These are phyloP conservation scores for Halocafeteria seosinensis DNA, from an alignment of 108 stramenopile genomes.

Conservation along the genomic window DNA sequence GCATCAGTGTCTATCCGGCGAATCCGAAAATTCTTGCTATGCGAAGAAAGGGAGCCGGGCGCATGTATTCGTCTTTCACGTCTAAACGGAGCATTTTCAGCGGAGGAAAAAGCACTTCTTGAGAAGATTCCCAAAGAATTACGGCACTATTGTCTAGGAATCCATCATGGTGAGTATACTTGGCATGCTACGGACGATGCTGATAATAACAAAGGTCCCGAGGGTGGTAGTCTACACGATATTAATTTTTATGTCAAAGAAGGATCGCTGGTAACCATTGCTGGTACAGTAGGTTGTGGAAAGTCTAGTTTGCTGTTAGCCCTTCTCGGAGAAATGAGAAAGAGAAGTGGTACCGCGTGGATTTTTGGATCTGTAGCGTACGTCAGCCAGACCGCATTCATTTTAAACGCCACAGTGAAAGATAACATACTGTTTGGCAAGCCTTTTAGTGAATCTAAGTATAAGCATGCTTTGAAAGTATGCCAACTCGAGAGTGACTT, in stretches of 20 bases:
- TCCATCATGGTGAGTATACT: not conserved
- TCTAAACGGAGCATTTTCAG: not conserved
- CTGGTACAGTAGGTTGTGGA: conserved; percentile 64
- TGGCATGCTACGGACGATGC: not conserved
- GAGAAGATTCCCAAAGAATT: not conserved
- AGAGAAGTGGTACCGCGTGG: conserved; percentile 36
- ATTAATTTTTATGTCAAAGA: not conserved
- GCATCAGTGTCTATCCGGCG: conserved; percentile 58
- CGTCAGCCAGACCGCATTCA: conserved; percentile 73
- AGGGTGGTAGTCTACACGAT: conserved; percentile 5
- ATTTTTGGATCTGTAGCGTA: conserved; percentile 58
- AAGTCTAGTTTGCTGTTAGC: conserved; percentile 68
- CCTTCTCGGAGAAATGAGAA: conserved; percentile 62
- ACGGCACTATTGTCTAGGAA: not conserved
- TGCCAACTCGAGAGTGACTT: conserved; percentile 70
- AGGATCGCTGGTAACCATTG: conserved; percentile 35
- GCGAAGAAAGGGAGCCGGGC: conserved; percentile 34
- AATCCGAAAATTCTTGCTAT: conserved; percentile 51
- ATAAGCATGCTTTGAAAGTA: conserved; percentile 48
- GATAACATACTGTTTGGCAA: conserved; percentile 79
- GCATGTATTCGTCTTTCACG: not conserved
- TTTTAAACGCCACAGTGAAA: conserved; percentile 72
- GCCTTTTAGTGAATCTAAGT: conserved; percentile 47
- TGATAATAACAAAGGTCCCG: not conserved
- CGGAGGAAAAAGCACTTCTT: not conserved